These are phyloP conservation scores for Sutorius australiensis DNA, from an alignment of 768 basidiomycete genomes.

Conservation along the genomic window DNA sequence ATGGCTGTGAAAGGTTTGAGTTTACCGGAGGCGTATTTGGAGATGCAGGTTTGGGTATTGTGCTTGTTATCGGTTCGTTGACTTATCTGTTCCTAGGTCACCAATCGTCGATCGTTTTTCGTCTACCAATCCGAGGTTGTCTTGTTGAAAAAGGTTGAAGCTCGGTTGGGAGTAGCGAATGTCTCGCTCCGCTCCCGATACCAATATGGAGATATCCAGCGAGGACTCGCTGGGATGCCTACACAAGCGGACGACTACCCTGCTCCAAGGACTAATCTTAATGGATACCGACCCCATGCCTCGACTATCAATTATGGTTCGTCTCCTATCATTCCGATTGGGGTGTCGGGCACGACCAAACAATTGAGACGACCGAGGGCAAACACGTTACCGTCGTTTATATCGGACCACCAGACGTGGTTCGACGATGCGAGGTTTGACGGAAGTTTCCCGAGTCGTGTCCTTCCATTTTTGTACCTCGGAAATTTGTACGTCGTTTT, in stretches of 20 bases:
- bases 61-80: background rate
- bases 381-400: conserved; percentile 62
- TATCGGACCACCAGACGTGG: conserved; percentile 83
- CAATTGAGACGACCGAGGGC: conserved; percentile 55
- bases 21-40: conserved; percentile 88
- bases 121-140: conserved; percentile 82
- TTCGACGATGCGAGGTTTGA: conserved; percentile 92
- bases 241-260: conserved; percentile 8
- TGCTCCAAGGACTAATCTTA: conserved; percentile 6
- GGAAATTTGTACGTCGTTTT: conserved; percentile 76
- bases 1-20: conserved; percentile 69
- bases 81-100: conserved; percentile 35
- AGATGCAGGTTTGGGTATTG: conserved; percentile 56
- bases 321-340: conserved; percentile 7
- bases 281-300: conserved; percentile 23
- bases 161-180: conserved; percentile 32
- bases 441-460: conserved; percentile 92
- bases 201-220: conserved; percentile 21
- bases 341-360: conserved; percentile 18
- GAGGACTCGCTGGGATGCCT: conserved; percentile 11
- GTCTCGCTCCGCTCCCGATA: conserved; percentile 23
- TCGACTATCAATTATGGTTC: conserved; percentile 20
- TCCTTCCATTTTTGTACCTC: conserved; percentile 90
- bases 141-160: conserved; percentile 69
- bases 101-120: conserved; percentile 80